Evolutionary conservation across 306 rosid species (phyloP).

Genomic region (Rosa persica): DNA sequence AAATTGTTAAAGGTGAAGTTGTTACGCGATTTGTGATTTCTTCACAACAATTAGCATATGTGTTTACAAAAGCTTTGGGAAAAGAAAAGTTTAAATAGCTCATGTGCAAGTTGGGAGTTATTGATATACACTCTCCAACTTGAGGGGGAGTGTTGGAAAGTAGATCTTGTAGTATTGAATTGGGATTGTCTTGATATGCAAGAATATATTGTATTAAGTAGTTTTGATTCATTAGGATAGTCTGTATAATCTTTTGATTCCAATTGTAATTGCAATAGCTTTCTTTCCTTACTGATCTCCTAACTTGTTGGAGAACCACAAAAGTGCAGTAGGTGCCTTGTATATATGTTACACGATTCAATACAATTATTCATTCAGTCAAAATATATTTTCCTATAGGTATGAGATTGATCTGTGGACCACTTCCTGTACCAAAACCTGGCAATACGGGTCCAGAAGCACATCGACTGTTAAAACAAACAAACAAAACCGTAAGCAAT

Average conservation of each 20-base stretch:
- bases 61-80: neutral
- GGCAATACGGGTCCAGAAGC: neutral
- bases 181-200: too few relatives aligned
- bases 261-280: too few relatives aligned
- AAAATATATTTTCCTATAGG: neutral
- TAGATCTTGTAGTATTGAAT: too few relatives aligned
- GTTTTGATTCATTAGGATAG: too few relatives aligned
- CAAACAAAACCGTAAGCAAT: neutral
- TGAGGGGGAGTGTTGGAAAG: neutral
- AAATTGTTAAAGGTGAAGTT: neutral
- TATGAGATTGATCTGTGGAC: neutral
- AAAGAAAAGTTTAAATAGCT: too few relatives aligned
- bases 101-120: too few relatives aligned
- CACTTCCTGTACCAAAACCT: neutral
- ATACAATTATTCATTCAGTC: too few relatives aligned
- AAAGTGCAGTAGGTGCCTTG: too few relatives aligned
- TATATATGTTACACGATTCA: too few relatives aligned
- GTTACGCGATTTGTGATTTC: neutral
- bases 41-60: neutral
- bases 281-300: neutral
- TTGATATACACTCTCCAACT: neutral
- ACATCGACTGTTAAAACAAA: neutral
- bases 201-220: too few relatives aligned
- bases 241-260: too few relatives aligned
- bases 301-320: neutral